Base-by-base conservation (phyloP, 2,329 filamentous ascomycete genomes). In the Epichloe sp. region DNA sequence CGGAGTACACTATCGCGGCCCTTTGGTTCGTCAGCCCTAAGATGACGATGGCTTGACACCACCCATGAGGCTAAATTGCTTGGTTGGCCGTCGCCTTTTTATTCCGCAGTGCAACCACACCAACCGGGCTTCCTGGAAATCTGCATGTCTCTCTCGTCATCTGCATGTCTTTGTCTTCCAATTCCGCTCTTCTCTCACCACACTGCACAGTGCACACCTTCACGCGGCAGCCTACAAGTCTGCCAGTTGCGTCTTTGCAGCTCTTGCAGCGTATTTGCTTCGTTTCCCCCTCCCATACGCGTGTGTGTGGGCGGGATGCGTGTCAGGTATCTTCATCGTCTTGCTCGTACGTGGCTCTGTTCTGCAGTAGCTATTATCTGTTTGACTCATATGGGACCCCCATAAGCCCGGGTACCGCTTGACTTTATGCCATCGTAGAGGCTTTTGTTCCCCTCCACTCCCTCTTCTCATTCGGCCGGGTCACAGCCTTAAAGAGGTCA, bases 11-110 rank as follows among this genome's bases (percentile, higher is more conserved):
- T 35, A 35, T 49, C 17, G 46, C 26, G 23, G 36, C 35, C 44
- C 50, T 23, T 46, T 37, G 52, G 49, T 48, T 53, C 46, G 52
- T 53, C 52, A 49, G 49, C 49, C 52, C 49, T 51, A 53, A 49
- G 35, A 46, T 46, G 49, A 49, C 45, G n/a, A 35, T n/a, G n/a
- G 8, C 37, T 12, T 5, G 15, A 34, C 15, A 21, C 36, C 41
- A 34, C 37, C 36, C 41, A 23, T 38, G 50, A 48, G 48, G 40
- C 52, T 48, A 53, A 45, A 41, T 23, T 38, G 37, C 11, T 31
- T 43, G 49, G 23, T 8, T 26, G 23, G 23, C 23, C 7, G 21
- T 42, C 26, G 10, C 37, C n/a, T 31, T 41, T 41, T 31, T 31
- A 11, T 31, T 31, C 8, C 31, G 31, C 31, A 31, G 31, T 31